These are phyloP conservation scores for Aspergillus novoparasiticus DNA, from an alignment of 2,329 filamentous ascomycete genomes.

Conservation along the genomic window DNA sequence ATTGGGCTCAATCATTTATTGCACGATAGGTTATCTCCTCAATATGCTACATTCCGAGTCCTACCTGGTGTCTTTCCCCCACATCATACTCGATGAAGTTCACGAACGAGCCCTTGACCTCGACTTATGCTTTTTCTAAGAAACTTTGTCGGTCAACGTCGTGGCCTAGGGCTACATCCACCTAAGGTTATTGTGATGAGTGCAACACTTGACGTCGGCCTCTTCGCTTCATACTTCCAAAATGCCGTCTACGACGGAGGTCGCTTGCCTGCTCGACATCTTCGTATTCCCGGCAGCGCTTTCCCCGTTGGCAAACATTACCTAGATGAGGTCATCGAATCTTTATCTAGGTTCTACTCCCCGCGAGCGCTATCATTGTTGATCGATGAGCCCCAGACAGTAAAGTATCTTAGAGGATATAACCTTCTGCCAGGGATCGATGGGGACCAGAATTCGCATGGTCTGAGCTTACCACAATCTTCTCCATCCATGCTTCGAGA, in stretches of 20 bases:
- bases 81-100: constrained; percentile 57
- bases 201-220: constrained; percentile 49
- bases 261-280: constrained; percentile 39
- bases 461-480: not conserved
- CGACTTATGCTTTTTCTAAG: constrained; percentile 53
- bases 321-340: constrained; percentile 43
- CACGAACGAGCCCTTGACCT: constrained; percentile 51
- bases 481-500: constrained; percentile 28
- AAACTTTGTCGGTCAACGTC: constrained; percentile 41
- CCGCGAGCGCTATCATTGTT: constrained; percentile 18
- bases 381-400: constrained; percentile 13
- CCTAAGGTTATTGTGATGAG: constrained; percentile 55
- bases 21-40: constrained; percentile 54
- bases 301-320: constrained; percentile 48
- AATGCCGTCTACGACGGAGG: constrained; percentile 32
- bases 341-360: constrained; percentile 29
- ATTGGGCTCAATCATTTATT: constrained; percentile 50
- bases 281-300: constrained; percentile 48
- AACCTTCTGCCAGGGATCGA: not conserved
- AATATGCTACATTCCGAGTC: constrained; percentile 45
- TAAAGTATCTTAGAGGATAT: constrained; percentile 13
- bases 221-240: constrained; percentile 50
- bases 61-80: constrained; percentile 45
- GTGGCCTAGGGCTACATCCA: constrained; percentile 30
- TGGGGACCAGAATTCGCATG: not conserved